Percentiles rank a stretch among this genome's conserved stretches.
Evolutionary conservation across 148 eudicot genomes (phyloP).

Genomic region (Bassia scoparia): DNA sequence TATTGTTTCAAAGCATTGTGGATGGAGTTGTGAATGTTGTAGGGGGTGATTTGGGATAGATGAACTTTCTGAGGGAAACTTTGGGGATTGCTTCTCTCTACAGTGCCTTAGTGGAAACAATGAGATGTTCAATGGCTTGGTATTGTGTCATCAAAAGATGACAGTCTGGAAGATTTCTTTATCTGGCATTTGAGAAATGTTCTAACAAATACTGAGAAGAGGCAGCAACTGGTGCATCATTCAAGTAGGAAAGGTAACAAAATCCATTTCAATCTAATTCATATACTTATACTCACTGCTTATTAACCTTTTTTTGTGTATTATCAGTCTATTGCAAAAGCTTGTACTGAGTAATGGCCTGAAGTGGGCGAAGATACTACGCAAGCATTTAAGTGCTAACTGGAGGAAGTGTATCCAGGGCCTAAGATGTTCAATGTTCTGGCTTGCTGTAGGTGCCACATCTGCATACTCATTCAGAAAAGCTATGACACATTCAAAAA

Average conservation of each 20-base stretch:
- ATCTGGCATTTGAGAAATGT: background rate
- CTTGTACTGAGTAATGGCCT: background rate
- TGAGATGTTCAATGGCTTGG: background rate
- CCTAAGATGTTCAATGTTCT: background rate
- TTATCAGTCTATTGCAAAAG: background rate
- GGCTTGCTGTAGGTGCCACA: background rate
- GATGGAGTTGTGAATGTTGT: background rate
- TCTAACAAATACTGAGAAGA: background rate
- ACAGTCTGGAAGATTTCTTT: background rate
- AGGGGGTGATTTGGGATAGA: background rate
- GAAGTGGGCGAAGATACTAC: background rate
- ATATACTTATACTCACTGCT: too few relatives aligned
- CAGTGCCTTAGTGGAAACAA: conserved; percentile 3
- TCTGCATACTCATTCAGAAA: background rate
- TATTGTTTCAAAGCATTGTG: background rate
- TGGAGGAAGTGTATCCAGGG: background rate
- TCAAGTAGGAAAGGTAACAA: background rate
- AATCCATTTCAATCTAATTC: too few relatives aligned
- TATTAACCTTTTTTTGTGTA: too few relatives aligned
- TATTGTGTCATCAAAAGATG: background rate
- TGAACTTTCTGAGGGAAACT: background rate
- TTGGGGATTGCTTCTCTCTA: background rate
- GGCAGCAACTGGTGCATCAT: too few relatives aligned
- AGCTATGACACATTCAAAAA: background rate
- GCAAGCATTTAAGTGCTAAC: background rate